Evolutionary conservation across 1,284 basidiomycete genomes (phyloP), one percentile per base, ranked within the genome.

Genomic region (Heterobasidion annosum): DNA sequence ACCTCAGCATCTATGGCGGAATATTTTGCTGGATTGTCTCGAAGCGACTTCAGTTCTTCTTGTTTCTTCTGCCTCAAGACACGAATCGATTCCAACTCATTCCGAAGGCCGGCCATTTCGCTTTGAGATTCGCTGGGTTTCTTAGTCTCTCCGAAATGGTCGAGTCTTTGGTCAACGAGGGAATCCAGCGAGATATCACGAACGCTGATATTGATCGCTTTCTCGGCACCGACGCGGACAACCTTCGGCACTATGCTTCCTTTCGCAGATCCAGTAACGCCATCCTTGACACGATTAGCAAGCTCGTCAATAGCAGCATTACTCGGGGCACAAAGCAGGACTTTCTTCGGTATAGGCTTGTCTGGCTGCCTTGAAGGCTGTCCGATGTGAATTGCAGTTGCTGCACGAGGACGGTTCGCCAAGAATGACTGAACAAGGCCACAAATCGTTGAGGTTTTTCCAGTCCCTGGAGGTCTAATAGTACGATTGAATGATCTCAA

Each of bases 231-330:
- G 53, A 98, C 81, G 35, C 97, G 87, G 18, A 99, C 94, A 4
- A 99, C 85, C 54, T 88, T 94, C 32, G 89, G 82, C 15, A 74
- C 65, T 18, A 81, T 70, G 7, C 76, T 71, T 52, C 74, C 73
- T 50, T 82, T 83, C 32, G 81, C 73, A 9, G 81, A 68, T 18
- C 80, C 76, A 37, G 82, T 78, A 37, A 89, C 81, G 4, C 90
- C 87, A 40, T 91, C 84, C 67, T 90, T 91, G 44, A 98, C 72
- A 54, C 97, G 87, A 64, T 83, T 82, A 6, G 93, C 92, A 32
- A 99, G 87, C 72, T 99, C 97, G 66, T 99, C 95, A 52, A 99
- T 96, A 44, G 97, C 97, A 13, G 97, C 97, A 68, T 99, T 99
- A 74, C 92, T 96, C 1, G 97, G 97, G 0, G 97, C 97, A 65